A percentile compares a stretch with the other conserved stretches of the same genome.
phyloP scores from a whole-genome alignment of 2,329 filamentous ascomycete species.

The Arthrocladium fulminans region DNA sequence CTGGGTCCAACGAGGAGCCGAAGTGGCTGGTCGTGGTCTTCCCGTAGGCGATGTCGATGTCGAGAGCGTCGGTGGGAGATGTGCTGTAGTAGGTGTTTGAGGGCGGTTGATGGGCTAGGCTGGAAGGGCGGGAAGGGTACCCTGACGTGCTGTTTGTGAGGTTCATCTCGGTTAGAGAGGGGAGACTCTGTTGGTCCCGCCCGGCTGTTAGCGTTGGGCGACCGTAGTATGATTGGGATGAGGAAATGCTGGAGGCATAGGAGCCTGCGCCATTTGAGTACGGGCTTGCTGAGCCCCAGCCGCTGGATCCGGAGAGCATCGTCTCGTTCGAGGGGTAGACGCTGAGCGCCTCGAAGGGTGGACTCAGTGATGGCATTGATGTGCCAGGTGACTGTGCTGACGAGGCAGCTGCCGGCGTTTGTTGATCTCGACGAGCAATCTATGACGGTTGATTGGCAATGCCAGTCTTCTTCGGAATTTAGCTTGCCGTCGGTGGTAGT shows the following conservation, averaged over 20 bases:
- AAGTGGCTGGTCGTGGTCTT: neutral
- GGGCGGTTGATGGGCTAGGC: neutral
- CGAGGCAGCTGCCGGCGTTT: neutral
- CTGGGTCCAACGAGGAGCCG: neutral
- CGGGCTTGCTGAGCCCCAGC: slow-evolving; percentile 4
- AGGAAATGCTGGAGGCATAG: slow-evolving; percentile 2
- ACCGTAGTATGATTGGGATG: slow-evolving; percentile 6
- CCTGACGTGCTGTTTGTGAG: slow-evolving; percentile 1
- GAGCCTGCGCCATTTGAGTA: neutral
- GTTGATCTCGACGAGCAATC: neutral
- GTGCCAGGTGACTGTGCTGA: neutral
- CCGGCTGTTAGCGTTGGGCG: neutral
- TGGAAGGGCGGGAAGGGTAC: neutral
- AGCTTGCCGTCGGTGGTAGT: neutral
- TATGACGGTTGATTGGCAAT: neutral
- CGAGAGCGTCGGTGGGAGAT: slow-evolving; percentile 16
- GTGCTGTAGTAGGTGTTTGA: neutral
- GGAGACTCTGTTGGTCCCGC: slow-evolving; percentile 4
- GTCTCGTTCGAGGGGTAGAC: slow-evolving; percentile 5
- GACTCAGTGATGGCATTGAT: slow-evolving; percentile 8
- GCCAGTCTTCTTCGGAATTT: slow-evolving; percentile 5
- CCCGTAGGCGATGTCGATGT: slow-evolving; percentile 1
- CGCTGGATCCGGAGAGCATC: slow-evolving; percentile 2
- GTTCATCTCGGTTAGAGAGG: slow-evolving; percentile 6
- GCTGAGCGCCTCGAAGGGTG: slow-evolving; percentile 5